A percentile compares a stretch with the other conserved stretches of the same genome.
These are phyloP conservation scores for Cystobasidiaceae sp. DNA, from an alignment of 1,284 basidiomycete genomes.

Conservation along the genomic window DNA sequence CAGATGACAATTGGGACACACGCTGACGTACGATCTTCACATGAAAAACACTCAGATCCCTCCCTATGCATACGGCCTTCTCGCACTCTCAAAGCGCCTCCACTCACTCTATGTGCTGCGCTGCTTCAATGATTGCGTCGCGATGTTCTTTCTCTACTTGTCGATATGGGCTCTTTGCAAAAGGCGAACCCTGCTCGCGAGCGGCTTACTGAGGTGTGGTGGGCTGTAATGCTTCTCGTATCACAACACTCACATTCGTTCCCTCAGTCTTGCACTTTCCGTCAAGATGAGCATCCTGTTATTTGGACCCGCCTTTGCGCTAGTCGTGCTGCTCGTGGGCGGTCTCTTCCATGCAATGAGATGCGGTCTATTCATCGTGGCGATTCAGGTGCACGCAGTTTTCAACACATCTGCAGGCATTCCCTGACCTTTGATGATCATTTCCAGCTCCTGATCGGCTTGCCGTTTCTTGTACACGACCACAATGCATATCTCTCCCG, in stretches of 20 bases:
- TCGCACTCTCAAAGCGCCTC: constrained; percentile 70
- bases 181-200: constrained; percentile 59
- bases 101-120: constrained; percentile 90
- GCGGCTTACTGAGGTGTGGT: constrained; percentile 66
- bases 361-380: constrained; percentile 55
- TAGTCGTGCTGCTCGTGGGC: constrained; percentile 73
- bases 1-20: too few species aligned
- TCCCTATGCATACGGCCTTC: constrained; percentile 69
- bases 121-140: constrained; percentile 93
- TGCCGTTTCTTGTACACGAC: constrained; percentile 65
- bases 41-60: constrained; percentile 51
- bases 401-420: background rate
- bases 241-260: background rate
- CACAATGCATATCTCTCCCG: constrained; percentile 62
- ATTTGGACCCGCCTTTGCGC: constrained; percentile 72
- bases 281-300: constrained; percentile 95
- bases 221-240: background rate
- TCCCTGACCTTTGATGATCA: background rate
- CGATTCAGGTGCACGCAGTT: constrained; percentile 46
- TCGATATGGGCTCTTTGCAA: constrained; percentile 55
- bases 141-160: constrained; percentile 55
- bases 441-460: constrained; percentile 61
- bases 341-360: constrained; percentile 60
- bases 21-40: too few species aligned
- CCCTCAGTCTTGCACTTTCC: constrained; percentile 68